A percentile compares a stretch with the other conserved stretches of the same genome.
Evolutionary conservation across 2,329 filamentous ascomycete genomes (phyloP).

Genomic region (Grosmannia huntii): DNA sequence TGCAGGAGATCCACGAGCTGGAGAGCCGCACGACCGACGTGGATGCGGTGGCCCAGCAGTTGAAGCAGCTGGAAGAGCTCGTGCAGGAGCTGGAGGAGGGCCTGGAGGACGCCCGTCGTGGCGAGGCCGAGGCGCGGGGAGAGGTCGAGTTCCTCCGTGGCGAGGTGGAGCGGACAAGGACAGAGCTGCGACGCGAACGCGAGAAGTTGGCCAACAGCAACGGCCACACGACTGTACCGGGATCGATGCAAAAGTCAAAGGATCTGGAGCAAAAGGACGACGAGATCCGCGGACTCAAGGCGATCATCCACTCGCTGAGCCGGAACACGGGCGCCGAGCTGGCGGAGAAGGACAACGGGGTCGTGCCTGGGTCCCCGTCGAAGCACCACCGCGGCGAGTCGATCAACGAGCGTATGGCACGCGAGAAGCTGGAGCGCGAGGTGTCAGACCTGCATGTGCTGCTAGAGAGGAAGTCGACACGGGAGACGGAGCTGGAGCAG

Average conservation of each 20-base stretch:
- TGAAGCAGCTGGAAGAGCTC: conserved; percentile 91
- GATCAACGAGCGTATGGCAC: conserved; percentile 41
- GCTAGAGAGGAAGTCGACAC: conserved; percentile 56
- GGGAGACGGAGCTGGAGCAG: conserved; percentile 77
- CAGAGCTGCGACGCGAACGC: conserved; percentile 76
- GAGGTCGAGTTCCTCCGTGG: conserved; percentile 93
- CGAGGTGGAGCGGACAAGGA: conserved; percentile 82
- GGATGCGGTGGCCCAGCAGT: conserved; percentile 75
- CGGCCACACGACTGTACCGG: conserved; percentile 26
- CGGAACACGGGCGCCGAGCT: conserved; percentile 48
- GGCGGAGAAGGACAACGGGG: not conserved
- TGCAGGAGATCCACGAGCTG: conserved; percentile 71
- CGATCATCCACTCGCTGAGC: conserved; percentile 92
- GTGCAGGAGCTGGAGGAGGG: conserved; percentile 96
- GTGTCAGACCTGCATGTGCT: conserved; percentile 64
- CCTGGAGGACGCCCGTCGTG: conserved; percentile 82
- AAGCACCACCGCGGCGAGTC: conserved; percentile 36
- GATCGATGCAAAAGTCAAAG: conserved; percentile 37
- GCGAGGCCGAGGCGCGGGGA: conserved; percentile 87
- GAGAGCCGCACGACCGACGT: conserved; percentile 80
- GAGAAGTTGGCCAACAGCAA: conserved; percentile 41
- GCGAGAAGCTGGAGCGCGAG: conserved; percentile 66
- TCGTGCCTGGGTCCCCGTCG: conserved; percentile 13
- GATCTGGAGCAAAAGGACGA: conserved; percentile 92
- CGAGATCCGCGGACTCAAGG: conserved; percentile 91